Evolutionary conservation across 2,329 filamentous ascomycete species (phyloP).

Genomic region (Magnaporthiopsis poae): DNA sequence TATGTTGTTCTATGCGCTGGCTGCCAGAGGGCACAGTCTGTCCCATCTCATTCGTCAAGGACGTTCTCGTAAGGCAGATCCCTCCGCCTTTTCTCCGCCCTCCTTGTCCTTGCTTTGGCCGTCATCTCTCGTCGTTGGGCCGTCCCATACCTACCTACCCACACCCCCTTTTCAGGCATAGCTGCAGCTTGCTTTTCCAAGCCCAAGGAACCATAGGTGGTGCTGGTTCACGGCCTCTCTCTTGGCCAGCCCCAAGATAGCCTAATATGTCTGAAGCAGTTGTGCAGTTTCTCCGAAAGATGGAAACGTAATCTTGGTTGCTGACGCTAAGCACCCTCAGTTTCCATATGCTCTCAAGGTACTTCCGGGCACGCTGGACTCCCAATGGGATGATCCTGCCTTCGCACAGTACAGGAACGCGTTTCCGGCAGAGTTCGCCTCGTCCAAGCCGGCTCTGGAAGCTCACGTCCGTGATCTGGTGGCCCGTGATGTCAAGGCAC

Average conservation of each 20-base stretch:
- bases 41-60: conserved; percentile 75
- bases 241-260: background rate
- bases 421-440: conserved; percentile 57
- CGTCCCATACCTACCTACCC: background rate
- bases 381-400: conserved; percentile 54
- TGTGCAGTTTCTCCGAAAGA: background rate
- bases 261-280: conserved; percentile 2
- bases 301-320: background rate
- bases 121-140: background rate
- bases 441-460: conserved; percentile 49
- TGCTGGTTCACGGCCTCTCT: background rate
- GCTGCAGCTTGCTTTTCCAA: background rate
- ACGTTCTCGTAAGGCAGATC: conserved; percentile 59
- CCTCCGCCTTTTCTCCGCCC: conserved; percentile 3
- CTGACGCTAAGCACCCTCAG: conserved; percentile 29
- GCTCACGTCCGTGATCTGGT: conserved; percentile 63
- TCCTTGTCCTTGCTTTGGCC: background rate
- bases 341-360: conserved; percentile 67
- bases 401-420: conserved; percentile 61
- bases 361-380: conserved; percentile 53
- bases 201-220: background rate
- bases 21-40: conserved; percentile 67
- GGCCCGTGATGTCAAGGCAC: conserved; percentile 60
- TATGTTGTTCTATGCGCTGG: conserved; percentile 16
- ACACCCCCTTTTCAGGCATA: background rate